Base-by-base conservation (phyloP, 768 basidiomycete genomes). In the Leucocoprinus birnbaumii region DNA sequence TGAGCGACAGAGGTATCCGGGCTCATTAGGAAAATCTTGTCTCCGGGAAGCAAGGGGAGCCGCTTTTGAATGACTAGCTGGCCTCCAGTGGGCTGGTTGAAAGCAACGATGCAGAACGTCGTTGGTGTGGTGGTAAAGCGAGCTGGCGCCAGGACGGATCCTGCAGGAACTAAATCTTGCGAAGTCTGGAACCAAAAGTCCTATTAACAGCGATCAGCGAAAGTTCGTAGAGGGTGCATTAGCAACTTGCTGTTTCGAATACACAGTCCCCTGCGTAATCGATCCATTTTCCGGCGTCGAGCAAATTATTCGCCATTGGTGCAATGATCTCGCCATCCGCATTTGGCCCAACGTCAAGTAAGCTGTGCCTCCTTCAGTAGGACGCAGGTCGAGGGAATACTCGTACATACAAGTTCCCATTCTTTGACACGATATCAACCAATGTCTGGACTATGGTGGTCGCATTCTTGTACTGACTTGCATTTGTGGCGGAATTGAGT, bases 381-480 rank as follows among this genome's bases (percentile, higher is more conserved):
- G 42, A 51, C 11, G 3, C 6, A 37, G 31, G 6, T 5, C 31
- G 31, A 31, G 11, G 11, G 45, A 22, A 14, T 5, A 25, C 42
- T 22, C 2, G 2, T 6, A 61, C 78, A 61, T 58, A 80, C 80
- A 76, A 85, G 61, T 85, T 84, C 11, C 84, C 83, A 56, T 82
- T 81, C 70, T 85, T 85, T 25, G 81, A 80, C 18, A 78, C 82
- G 56, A 85, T 76, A 57, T 84, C 82, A 25, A 80, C 75, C 49
- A 84, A 60, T 0, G 72, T 79, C 48, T 77, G 79, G 2, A 84
- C 65, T 43, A 83, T 79, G 11, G 72, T 71, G 1, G 76, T 66
- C 0, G 72, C 76, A 49, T 76, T 77, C 68, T 78, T 83, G 61
- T 82, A 84, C 51, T 77, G 59, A 18, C 60, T 63, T 1, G 70